Conservation (phyloP, 306 rosid species). For the Crataegus laevigata region DNA sequence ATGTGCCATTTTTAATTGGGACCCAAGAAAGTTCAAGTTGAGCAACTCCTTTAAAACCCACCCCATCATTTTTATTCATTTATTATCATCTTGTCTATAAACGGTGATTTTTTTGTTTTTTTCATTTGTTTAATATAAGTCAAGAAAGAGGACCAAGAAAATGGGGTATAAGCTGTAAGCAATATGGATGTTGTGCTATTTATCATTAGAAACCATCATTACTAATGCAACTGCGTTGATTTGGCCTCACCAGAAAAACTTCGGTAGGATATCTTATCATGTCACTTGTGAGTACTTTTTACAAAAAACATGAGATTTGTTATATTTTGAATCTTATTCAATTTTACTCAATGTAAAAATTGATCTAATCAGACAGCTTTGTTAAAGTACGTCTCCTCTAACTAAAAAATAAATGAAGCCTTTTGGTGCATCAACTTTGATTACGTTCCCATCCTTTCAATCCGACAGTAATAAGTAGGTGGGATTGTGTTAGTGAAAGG, state of each 20-base stretch:
- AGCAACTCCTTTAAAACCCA: neutral
- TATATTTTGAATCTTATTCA: too few species aligned
- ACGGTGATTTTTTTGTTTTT: neutral
- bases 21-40: constrained; percentile 7
- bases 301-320: too few species aligned
- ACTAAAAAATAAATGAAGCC: constrained; percentile 7
- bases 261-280: too few species aligned
- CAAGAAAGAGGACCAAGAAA: constrained; percentile 11
- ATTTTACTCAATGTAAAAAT: too few species aligned
- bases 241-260: neutral
- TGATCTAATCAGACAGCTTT: too few species aligned
- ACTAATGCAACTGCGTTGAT: neutral
- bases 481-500: neutral
- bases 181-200: neutral
- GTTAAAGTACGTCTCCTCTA: too few species aligned
- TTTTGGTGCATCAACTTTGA: constrained; percentile 33
- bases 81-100: neutral
- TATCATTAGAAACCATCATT: constrained; percentile 19
- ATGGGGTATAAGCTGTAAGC: constrained; percentile 8
- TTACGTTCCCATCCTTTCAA: constrained; percentile 24
- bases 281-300: too few species aligned
- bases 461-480: constrained; percentile 17
- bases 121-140: neutral
- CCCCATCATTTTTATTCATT: neutral
- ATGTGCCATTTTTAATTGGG: neutral